Base-by-base conservation (phyloP, 2,329 filamentous ascomycete genomes). In the Aspergillus fructus region DNA sequence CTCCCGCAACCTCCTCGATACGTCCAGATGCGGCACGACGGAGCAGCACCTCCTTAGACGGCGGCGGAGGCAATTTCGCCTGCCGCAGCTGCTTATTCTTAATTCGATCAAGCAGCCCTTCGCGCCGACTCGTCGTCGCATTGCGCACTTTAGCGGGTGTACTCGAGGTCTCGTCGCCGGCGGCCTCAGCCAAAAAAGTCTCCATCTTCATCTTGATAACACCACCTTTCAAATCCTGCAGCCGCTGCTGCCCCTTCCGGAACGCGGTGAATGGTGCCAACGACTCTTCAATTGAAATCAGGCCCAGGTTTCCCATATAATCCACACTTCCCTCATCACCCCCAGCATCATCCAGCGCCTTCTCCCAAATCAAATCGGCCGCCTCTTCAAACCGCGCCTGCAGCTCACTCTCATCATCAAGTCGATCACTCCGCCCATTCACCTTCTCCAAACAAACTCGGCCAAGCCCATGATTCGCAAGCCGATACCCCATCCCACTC, bases 71-170 rank as follows among this genome's bases (percentile, higher is more conserved):
- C 63, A 60, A 77, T 67, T 70, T 83, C 70, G 70, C 83, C 79
- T 76, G 77, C 30, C 66, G 70, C 37, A 63, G 73, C 64, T 89
- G 84, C 77, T 93, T 93, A 54, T 83, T 80, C 61, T 89, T 87
- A 62, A 96, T 84, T 49, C 89, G 87, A 71, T 93, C 89, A 56
- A 94, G 80, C 23, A 96, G 83, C 53, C 84, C 85, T 77, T 89
- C 86, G 50, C 74, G 72, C 17, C 76, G 75, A 42, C 69, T 68
- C 24, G 53, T 63, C 7, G 68, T 69, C 37, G 62, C 67, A 51
- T 61, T 70, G 46, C 59, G 66, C 48, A 59, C 72, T 66, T 68
- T 69, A 5, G 48, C 67, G 2, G 43, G 51, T 6, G 49, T 53
- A 3, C 60, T 54, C 19, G 58, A 49, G 3, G 55, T 58, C 5